Conservation (phyloP, 768 basidiomycete genomes). For the Leccinum aurantiacum region DNA sequence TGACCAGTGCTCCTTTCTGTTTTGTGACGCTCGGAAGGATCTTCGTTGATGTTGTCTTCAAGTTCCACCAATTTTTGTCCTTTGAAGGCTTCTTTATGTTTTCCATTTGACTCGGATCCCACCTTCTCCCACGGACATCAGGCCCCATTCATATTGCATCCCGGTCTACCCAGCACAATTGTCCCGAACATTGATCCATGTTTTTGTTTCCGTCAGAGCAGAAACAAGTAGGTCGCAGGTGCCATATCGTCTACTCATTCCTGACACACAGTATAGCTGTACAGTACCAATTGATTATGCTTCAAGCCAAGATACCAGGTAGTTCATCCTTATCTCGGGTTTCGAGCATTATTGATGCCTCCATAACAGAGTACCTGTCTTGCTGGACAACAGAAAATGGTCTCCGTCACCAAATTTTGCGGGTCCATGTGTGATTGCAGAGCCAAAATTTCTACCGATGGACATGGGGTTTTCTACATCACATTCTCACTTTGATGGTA, state of each 20-base stretch:
- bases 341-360: background rate
- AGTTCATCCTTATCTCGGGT: background rate
- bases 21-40: too few species aligned
- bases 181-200: background rate
- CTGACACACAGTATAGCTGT: background rate
- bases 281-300: background rate
- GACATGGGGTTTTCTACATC: background rate
- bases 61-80: background rate
- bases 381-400: background rate
- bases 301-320: background rate
- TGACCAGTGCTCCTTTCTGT: too few species aligned
- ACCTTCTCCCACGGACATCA: background rate
- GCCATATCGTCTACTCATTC: background rate
- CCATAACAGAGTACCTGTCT: background rate
- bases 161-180: background rate
- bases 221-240: background rate
- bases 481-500: background rate
- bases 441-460: background rate
- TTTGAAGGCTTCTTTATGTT: background rate
- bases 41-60: too few species aligned
- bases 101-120: background rate
- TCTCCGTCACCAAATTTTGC: background rate
- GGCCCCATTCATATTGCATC: background rate
- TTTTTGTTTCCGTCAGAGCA: too few species aligned
- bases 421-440: background rate